Evolutionary conservation across 805 yeast species (phyloP), one percentile per base, ranked within the genome.

Genomic region (Kodamaea neixiangensis): DNA sequence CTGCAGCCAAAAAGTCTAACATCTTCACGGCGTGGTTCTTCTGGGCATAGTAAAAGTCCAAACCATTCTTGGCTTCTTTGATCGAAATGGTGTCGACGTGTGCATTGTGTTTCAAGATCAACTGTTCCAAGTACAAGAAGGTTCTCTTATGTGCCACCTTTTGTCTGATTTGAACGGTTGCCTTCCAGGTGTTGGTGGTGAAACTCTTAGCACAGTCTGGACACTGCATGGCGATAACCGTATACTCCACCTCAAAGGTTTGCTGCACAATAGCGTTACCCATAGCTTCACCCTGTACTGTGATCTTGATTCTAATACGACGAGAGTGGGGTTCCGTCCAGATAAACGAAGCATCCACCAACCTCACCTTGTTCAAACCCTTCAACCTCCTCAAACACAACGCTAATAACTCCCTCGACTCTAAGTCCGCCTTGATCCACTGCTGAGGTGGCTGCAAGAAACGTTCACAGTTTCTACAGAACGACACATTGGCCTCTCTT

Each of bases 251-350:
- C 69, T 89, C 97, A 66, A 93, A 91, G 20, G 87, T 81, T 72
- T 94, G 99, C 66, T 96, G 97, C 31, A 94, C 83, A 57, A 93
- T 87, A 20, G 97, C 89, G 64, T 89, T 90, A 22, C 86, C 78
- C 82, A 91, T 85, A 19, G 97, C 97, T 68, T 94, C 99, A 58
- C 97, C 97, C 71, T 93, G 98, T 25, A 94, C 97, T 0, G 97
- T 90, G 49, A 94, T 72, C 64, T 92, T 91, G 56, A 96, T 83
- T 68, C 91, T 84, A 54, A 93, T 83, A 76, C 99, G 86, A 70
- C 99, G 82, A 21, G 97, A 91, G 69, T 94, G 99, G 2, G 99
- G 99, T 73, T 94, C 99, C 0, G 99, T 94, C 99, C 99, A 94
- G 54, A 96, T 83, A 62, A 92, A 94, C 4, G 92, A 81, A 2